Conservation (phyloP, 1,139 yeast species). For the Hanseniaspora sp. region DNA sequence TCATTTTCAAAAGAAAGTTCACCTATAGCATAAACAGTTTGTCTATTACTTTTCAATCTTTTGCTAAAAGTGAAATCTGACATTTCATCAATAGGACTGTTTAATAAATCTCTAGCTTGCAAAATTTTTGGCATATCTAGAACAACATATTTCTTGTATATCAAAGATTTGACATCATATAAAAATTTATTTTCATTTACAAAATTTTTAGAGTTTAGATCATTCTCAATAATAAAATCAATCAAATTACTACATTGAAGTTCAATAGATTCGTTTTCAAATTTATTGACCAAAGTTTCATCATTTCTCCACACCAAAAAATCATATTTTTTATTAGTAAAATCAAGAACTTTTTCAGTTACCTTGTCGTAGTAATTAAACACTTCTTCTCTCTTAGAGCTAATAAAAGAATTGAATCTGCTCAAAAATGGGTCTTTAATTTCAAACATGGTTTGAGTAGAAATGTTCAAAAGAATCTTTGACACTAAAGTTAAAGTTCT, state of each 20-base stretch:
- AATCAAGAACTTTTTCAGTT: conserved; percentile 60
- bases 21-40: conserved; percentile 21
- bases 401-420: conserved; percentile 56
- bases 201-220: conserved; percentile 8
- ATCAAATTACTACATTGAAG: conserved; percentile 50
- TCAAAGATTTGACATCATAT: conserved; percentile 32
- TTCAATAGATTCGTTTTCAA: neutral
- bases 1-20: conserved; percentile 27
- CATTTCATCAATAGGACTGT: conserved; percentile 10
- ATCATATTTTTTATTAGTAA: conserved; percentile 47
- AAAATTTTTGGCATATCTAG: conserved; percentile 13
- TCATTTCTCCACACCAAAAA: conserved; percentile 38
- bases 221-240: conserved; percentile 46
- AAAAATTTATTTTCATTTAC: conserved; percentile 42
- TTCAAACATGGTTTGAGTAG: conserved; percentile 65
- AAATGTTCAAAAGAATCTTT: conserved; percentile 68
- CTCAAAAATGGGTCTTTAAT: conserved; percentile 74
- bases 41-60: neutral
- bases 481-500: conserved; percentile 72
- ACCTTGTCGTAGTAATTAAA: conserved; percentile 59
- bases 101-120: conserved; percentile 9
- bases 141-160: conserved; percentile 17
- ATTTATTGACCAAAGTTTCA: conserved; percentile 23
- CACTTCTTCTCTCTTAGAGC: conserved; percentile 47
- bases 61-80: conserved; percentile 10